Evolutionary conservation across 345 rosid species (phyloP).

Genomic region (Eucalyptus brandiana): DNA sequence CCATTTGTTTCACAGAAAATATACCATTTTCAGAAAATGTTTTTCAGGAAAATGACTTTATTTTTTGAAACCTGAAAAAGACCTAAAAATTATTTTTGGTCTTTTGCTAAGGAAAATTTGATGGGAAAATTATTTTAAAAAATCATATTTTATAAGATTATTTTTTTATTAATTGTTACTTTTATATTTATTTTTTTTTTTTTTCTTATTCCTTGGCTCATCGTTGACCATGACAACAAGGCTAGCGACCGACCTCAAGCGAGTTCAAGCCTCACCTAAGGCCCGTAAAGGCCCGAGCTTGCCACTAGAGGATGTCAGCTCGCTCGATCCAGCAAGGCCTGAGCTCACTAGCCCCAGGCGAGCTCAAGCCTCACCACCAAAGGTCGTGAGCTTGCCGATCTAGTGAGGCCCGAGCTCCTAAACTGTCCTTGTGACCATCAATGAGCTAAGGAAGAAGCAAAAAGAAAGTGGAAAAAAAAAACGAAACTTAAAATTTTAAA

Average conservation of each 20-base stretch:
- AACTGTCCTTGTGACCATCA: rapidly evolving
- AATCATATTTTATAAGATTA: no score
- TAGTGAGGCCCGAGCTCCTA: neutral
- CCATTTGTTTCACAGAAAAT: rapidly evolving
- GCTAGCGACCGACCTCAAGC: rapidly evolving
- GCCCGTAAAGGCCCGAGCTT: neutral
- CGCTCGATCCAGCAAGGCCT: rapidly evolving
- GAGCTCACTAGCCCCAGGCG: rapidly evolving
- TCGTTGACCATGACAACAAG: rapidly evolving
- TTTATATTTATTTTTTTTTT: rapidly evolving
- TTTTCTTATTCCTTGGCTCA: neutral
- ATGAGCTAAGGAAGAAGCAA: neutral
- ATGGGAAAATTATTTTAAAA: neutral
- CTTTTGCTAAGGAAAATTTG: neutral
- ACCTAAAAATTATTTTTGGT: no score
- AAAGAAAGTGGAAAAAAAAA: no score
- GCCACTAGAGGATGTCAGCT: neutral
- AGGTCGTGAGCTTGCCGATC: neutral
- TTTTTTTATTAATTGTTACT: no score
- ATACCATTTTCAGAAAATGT: neutral
- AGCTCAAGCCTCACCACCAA: rapidly evolving
- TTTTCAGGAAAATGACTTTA: neutral
- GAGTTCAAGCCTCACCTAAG: neutral
- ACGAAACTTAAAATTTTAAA: no score
- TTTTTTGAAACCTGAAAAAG: no score